Conservation (phyloP, 2,329 filamentous ascomycete species). For the Calonectria pseudoturangicola region DNA sequence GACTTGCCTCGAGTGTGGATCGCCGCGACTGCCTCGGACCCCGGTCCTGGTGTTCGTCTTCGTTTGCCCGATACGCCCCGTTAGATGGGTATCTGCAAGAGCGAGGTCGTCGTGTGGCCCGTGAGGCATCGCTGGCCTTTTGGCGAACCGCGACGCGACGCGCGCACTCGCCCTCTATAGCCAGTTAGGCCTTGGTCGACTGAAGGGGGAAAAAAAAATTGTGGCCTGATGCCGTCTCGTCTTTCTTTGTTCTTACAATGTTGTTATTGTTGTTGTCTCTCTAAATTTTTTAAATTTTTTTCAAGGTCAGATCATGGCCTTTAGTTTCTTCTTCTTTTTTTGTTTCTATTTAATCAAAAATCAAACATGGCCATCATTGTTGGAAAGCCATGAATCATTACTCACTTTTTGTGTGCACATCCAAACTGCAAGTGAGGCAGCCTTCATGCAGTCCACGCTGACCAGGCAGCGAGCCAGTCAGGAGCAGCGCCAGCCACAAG, state of each 20-base stretch:
- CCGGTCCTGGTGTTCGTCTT: constrained; percentile 31
- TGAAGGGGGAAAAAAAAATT: background rate
- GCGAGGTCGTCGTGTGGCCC: constrained; percentile 12
- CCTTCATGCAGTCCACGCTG: constrained; percentile 18
- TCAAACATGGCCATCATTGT: background rate
- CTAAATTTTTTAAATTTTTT: no score
- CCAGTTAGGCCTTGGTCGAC: no score
- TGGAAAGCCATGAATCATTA: constrained; percentile 13
- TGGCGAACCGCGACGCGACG: constrained; percentile 39
- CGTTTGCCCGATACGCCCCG: constrained; percentile 24
- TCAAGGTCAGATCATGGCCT: background rate
- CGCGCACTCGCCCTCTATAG: constrained; percentile 32
- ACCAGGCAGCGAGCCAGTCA: constrained; percentile 15
- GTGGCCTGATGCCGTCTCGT: constrained; percentile 4
- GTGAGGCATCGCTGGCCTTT: constrained; percentile 37
- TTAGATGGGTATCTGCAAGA: constrained; percentile 34
- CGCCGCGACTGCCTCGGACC: constrained; percentile 32
- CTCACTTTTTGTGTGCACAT: constrained; percentile 18
- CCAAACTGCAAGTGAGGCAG: constrained; percentile 12
- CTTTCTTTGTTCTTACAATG: background rate
- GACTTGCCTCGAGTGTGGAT: constrained; percentile 39
- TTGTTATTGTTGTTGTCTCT: no score
- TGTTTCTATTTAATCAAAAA: no score
- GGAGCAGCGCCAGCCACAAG: constrained; percentile 11
- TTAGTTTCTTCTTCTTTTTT: background rate